Evolutionary conservation across 192 early-diverging fungal genomes (phyloP).

Genomic region (Cladochytrium replicatum): DNA sequence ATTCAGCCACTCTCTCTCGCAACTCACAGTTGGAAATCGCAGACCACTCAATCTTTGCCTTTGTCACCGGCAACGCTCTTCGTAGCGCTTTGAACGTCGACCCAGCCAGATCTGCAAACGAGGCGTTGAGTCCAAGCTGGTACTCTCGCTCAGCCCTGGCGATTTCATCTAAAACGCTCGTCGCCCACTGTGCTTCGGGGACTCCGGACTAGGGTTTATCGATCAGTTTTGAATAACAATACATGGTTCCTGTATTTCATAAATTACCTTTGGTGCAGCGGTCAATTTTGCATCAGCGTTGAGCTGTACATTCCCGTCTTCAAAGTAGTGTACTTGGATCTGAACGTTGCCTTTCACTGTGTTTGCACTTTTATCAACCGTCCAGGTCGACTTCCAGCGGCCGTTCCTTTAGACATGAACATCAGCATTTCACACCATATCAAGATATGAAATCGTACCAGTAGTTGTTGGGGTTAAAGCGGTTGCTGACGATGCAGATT

Average conservation of each 20-base stretch:
- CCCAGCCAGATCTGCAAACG: conserved; percentile 68
- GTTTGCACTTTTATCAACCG: conserved; percentile 40
- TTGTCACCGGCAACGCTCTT: conserved; percentile 80
- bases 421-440: too few species aligned
- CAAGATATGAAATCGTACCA: conserved; percentile 48
- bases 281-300: conserved; percentile 63
- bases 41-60: conserved; percentile 91
- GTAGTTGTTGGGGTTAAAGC: conserved; percentile 85
- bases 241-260: too few species aligned
- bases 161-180: conserved; percentile 56
- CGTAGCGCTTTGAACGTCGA: conserved; percentile 86
- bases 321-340: conserved; percentile 94
- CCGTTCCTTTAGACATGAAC: too few species aligned
- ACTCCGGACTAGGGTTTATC: too few species aligned
- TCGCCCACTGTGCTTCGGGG: too few species aligned
- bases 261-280: too few species aligned
- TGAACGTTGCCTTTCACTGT: conserved; percentile 57
- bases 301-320: conserved; percentile 98
- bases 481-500: conserved; percentile 74
- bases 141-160: conserved; percentile 63
- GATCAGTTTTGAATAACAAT: too few species aligned
- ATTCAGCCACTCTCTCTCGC: too few species aligned
- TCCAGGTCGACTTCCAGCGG: conserved; percentile 83
- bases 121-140: conserved; percentile 77
- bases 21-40: conserved; percentile 60